Evolutionary conservation across 805 yeast species (phyloP).

Genomic region (Grigorovia yakushimaensis): DNA sequence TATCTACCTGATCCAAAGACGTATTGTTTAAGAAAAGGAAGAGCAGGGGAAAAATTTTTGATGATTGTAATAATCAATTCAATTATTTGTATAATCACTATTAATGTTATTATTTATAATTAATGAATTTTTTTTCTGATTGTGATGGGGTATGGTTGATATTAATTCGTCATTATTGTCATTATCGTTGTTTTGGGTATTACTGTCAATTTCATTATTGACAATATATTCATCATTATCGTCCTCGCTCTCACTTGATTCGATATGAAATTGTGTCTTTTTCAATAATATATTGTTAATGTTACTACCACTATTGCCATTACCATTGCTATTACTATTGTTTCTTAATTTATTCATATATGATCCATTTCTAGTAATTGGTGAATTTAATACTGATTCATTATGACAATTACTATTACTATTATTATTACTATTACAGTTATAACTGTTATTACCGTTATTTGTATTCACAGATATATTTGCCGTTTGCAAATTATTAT

Average conservation of each 20-base stretch:
- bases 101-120: too few relatives aligned
- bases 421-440: too few relatives aligned
- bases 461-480: too few relatives aligned
- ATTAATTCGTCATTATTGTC: not conserved
- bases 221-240: slow-evolving; percentile 16
- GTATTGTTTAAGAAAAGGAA: too few relatives aligned
- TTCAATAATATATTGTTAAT: not conserved
- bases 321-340: not conserved
- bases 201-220: not conserved
- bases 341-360: not conserved
- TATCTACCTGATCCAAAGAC: too few relatives aligned
- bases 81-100: too few relatives aligned
- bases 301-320: not conserved
- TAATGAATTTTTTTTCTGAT: not conserved
- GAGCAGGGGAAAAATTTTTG: too few relatives aligned
- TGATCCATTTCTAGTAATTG: slow-evolving; percentile 3
- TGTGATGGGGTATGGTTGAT: slow-evolving; percentile 3
- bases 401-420: not conserved
- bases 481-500: too few relatives aligned
- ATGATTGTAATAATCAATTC: too few relatives aligned
- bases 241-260: slow-evolving; percentile 24
- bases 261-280: slow-evolving; percentile 17
- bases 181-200: not conserved
- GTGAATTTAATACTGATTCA: slow-evolving; percentile 14
- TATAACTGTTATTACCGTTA: too few relatives aligned